Conservation (phyloP, 371 early-diverging fungal genomes). For the Mucor irregularis region DNA sequence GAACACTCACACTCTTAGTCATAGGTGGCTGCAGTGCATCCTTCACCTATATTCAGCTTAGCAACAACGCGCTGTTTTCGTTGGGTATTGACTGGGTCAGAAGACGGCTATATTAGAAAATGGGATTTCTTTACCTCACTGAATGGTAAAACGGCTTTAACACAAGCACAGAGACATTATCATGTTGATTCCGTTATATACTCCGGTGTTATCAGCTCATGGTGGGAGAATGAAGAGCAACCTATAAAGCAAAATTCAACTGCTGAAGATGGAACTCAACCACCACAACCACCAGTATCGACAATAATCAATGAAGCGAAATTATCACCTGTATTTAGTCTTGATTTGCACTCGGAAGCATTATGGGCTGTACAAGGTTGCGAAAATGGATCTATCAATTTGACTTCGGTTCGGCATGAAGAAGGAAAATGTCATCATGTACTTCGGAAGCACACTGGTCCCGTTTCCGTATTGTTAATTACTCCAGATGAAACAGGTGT, state of each 20-base stretch:
- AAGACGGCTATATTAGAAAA: conserved; percentile 92
- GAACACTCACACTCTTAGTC: not conserved
- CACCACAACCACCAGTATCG: no score
- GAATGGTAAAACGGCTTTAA: conserved; percentile 80
- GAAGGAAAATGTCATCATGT: conserved; percentile 86
- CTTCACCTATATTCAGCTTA: conserved; percentile 72
- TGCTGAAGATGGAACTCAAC: not conserved
- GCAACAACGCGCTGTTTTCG: conserved; percentile 82
- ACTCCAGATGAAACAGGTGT: conserved; percentile 75
- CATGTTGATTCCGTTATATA: conserved; percentile 85
- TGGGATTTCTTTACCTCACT: conserved; percentile 90
- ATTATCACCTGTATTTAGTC: conserved; percentile 87
- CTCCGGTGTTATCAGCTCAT: conserved; percentile 84
- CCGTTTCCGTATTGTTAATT: conserved; percentile 83
- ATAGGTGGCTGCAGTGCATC: conserved; percentile 75
- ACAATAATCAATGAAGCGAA: conserved; percentile 31
- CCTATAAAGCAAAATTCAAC: conserved; percentile 35
- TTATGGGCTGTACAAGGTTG: conserved; percentile 82
- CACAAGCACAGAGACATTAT: conserved; percentile 83
- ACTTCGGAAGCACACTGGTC: conserved; percentile 75
- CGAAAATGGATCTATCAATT: conserved; percentile 83
- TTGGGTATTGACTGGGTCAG: conserved; percentile 93
- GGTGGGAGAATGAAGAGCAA: conserved; percentile 91
- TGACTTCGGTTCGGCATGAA: conserved; percentile 90
- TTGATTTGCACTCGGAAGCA: conserved; percentile 92